Evolutionary conservation across 2,329 filamentous ascomycete genomes (phyloP), one percentile per base, ranked within the genome.

Genomic region (Diaporthe aspalathi): DNA sequence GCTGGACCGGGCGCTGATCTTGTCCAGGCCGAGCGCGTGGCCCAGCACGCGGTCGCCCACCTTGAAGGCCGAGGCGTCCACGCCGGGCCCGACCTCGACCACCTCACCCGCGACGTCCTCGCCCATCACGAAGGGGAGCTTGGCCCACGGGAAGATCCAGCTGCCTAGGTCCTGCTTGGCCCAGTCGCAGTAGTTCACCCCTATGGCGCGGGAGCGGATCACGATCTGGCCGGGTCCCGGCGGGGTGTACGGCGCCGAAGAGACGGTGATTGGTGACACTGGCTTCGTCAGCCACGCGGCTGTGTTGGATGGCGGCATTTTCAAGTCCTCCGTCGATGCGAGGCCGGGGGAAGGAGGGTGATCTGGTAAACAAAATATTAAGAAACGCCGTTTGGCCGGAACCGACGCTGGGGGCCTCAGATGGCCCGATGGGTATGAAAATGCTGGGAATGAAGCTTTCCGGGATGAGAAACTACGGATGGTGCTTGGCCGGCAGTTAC

Each of bases 31-130:
- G 8, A 75, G 68, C n/a, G 76, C 74, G 11, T 74, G 70, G 22
- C 76, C 77, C 24, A 79, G 57, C 14, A 82, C 79, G 16, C 80
- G 77, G 71, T 83, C 80, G 3, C 81, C 81, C 11, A 75, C 69
- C 24, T 75, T 75, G 70, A 82, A 80, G 2, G 73, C 5, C 35
- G 35, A 80, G 5, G 74, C 66, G 27, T 67, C 67, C 8, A 75
- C 73, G 49, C 73, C 73, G 3, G 73, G 35, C 20, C 80, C 80
- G 27, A 82, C 75, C 52, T 78, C 76, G 35, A 78, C 74, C 3
- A 83, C 77, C 49, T 77, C 76, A 20, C 82, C 81, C n/a, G 81
- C 77, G 50, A 78, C 76, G 72, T 78, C 81, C 38, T 66, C 71
- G n/a, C 81, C 81, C 22, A 81, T 72, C 29, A 83, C 74, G 8